Percentiles rank a stretch among this genome's conserved stretches.
Conservation (phyloP, 192 early-diverging fungal species). For the Coemansia sp. region DNA sequence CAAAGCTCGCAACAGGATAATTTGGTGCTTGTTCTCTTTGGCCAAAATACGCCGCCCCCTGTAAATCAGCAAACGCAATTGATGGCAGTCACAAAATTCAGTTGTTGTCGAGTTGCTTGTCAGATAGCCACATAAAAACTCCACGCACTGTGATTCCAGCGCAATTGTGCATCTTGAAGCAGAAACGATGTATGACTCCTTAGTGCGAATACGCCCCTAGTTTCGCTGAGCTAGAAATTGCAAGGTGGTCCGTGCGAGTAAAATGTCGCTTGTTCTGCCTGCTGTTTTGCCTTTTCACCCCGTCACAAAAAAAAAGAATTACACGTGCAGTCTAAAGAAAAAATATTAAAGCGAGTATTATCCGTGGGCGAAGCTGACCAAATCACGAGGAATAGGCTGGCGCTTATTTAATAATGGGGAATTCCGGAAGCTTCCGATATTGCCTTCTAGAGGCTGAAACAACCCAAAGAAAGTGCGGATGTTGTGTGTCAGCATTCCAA, state of each 20-base stretch:
- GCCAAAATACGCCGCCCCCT: constrained; percentile 5
- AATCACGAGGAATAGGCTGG: not conserved
- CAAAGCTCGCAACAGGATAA: not conserved
- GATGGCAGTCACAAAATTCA: constrained; percentile 2
- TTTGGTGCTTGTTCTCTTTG: constrained; percentile 3
- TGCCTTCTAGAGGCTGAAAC: constrained; percentile 1
- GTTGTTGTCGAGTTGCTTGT: not conserved
- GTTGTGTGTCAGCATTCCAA: not conserved
- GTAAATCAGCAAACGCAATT: not conserved
- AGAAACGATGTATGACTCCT: constrained; percentile 6
- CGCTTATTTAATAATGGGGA: constrained; percentile 1
- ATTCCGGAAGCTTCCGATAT: constrained; percentile 3
- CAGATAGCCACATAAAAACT: constrained; percentile 6
- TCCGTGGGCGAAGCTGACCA: not conserved
- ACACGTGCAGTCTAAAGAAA: not conserved
- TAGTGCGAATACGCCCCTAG: constrained; percentile 1
- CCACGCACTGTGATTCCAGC: constrained; percentile 1
- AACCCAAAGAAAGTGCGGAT: not conserved
- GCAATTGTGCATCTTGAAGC: not conserved
- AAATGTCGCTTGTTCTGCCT: not conserved
- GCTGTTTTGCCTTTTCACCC: not conserved
- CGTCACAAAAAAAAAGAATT: constrained; percentile 10
- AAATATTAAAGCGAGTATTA: not conserved
- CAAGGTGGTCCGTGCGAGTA: constrained; percentile 5
- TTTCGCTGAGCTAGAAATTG: constrained; percentile 11